Base-by-base conservation (phyloP, 2,329 filamentous ascomycete genomes). In the Colletotrichum nymphaeae region DNA sequence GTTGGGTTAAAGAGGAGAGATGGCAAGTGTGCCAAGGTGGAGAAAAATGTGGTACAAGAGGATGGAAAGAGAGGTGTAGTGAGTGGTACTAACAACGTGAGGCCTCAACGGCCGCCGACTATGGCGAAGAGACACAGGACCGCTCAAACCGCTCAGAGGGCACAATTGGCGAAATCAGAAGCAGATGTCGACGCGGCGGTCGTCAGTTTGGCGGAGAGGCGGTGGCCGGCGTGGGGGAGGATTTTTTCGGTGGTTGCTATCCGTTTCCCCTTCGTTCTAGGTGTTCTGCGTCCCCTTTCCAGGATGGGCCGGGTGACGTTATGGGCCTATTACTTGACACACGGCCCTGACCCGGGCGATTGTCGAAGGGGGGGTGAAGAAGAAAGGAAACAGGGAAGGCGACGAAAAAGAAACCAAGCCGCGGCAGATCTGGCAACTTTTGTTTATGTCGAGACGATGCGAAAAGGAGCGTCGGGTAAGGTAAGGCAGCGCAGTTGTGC, bases 91-190 rank as follows among this genome's bases (percentile, higher is more conserved):
- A 71, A 73, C 71, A 73, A 67, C 57, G 63, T 65, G 72, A 76
- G 75, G 76, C 75, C 76, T 77, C 74, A 70, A 76, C 66, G 75
- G 75, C 76, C 72, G 72, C 75, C 72, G 66, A 71, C 73, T 74
- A 67, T 67, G 53, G 63, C 65, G 57, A 72, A 75, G 67, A 66
- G 37, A 46, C 72, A 76, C 75, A 75, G 59, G 22, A 63, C 69
- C 58, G 63, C 59, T 37, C 60, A 58, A 52, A 59, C 60, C 35
- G 57, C 49, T 58, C 53, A 57, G 55, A 72, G 67, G 68, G 53
- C 62, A 52, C 68, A 64, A 74, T 67, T 60, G 63, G 22, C 14
- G 30, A 26, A 22, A 3, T 30, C n/a, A 32, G 26, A 57, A 26
- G 42, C 22, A 22, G n/a, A 26, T 59, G 14, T 65, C 24, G 71